phyloP scores from a whole-genome alignment of 139 green algal species.

The Haematococcus sp. region DNA sequence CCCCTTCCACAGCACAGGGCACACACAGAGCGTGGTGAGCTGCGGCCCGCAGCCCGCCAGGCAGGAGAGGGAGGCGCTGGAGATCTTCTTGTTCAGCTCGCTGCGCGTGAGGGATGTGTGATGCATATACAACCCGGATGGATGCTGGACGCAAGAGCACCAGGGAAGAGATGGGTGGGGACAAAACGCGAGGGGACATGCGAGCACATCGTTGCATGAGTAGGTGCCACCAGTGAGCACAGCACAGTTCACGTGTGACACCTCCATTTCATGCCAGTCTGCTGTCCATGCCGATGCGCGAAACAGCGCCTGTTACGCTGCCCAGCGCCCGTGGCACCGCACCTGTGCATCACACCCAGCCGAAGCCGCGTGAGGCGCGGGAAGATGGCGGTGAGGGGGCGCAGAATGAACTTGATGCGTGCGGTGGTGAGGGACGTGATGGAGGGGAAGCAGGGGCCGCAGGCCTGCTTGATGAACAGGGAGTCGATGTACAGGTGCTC shows the following conservation, averaged over 20 bases:
- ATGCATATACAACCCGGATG: too few species aligned
- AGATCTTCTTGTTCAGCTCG: constrained; percentile 31
- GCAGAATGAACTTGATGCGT: constrained; percentile 31
- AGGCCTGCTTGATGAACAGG: constrained; percentile 28
- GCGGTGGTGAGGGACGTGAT: constrained; percentile 16
- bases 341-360: constrained; percentile 26
- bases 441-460: constrained; percentile 16
- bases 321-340: too few species aligned
- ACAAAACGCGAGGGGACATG: too few species aligned
- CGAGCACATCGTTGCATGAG: too few species aligned
- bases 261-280: too few species aligned
- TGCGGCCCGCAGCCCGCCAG: constrained; percentile 10
- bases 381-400: constrained; percentile 21
- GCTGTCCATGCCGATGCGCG: too few species aligned
- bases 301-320: too few species aligned
- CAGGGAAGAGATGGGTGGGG: too few species aligned
- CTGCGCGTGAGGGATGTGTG: neutral
- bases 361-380: constrained; percentile 11
- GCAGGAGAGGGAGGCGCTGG: constrained; percentile 19
- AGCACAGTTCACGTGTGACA: too few species aligned
- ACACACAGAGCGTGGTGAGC: constrained; percentile 16
- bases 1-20: constrained; percentile 23
- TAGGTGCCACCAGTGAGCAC: too few species aligned
- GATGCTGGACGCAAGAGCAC: too few species aligned
- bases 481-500: constrained; percentile 25